phyloP scores from a whole-genome alignment of 2,329 filamentous ascomycete genomes.

The Penicillium oxalicum region DNA sequence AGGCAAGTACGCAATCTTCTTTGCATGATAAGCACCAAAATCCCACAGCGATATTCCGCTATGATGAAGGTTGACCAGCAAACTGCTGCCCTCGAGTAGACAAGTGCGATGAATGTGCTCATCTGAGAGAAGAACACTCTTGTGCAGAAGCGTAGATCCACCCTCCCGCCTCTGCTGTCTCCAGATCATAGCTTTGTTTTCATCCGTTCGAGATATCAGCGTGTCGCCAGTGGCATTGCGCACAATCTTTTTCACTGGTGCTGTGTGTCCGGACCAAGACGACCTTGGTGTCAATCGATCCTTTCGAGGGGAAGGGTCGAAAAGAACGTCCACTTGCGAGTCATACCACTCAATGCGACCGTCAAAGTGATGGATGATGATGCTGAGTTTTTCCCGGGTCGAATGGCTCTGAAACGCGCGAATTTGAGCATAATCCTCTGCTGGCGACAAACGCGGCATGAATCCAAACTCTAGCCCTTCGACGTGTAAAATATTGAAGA shows the following conservation, averaged over 20 bases:
- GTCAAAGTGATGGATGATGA: slow-evolving; percentile 79
- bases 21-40: slow-evolving; percentile 55
- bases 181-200: slow-evolving; percentile 80
- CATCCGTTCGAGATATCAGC: slow-evolving; percentile 71
- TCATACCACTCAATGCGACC: slow-evolving; percentile 79
- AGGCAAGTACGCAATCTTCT: slow-evolving; percentile 51
- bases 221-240: slow-evolving; percentile 76
- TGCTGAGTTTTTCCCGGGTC: slow-evolving; percentile 57
- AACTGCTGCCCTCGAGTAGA: slow-evolving; percentile 68
- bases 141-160: slow-evolving; percentile 55
- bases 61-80: slow-evolving; percentile 73
- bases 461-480: slow-evolving; percentile 50
- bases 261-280: slow-evolving; percentile 78
- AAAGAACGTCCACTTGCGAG: slow-evolving; percentile 68
- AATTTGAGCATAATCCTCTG: slow-evolving; percentile 60
- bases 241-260: slow-evolving; percentile 75
- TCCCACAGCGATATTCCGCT: slow-evolving; percentile 73
- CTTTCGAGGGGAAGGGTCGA: slow-evolving; percentile 62
- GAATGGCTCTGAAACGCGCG: slow-evolving; percentile 64
- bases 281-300: slow-evolving; percentile 57
- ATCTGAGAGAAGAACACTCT: slow-evolving; percentile 61
- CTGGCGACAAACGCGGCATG: slow-evolving; percentile 21
- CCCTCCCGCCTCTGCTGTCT: slow-evolving; percentile 53
- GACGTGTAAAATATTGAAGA: slow-evolving; percentile 83
- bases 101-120: slow-evolving; percentile 76